Conservation (phyloP, 2,329 filamentous ascomycete genomes). For the Dactylellina drechsleri region DNA sequence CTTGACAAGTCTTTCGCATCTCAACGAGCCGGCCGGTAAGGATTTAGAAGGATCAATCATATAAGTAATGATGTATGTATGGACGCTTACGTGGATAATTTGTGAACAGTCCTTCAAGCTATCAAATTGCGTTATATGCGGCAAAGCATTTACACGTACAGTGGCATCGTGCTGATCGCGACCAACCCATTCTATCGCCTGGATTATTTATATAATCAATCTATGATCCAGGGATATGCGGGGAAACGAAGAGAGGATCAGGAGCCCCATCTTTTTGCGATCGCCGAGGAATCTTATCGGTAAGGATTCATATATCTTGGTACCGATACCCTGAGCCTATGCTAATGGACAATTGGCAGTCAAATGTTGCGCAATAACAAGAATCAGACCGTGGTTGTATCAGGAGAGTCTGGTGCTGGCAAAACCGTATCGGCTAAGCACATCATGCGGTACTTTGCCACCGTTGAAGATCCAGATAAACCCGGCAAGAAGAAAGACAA, state of each 20-base stretch:
- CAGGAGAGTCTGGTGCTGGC: slow-evolving; percentile 96
- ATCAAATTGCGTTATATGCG: slow-evolving; percentile 97
- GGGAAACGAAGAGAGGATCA: slow-evolving; percentile 96
- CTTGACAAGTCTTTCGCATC: slow-evolving; percentile 93
- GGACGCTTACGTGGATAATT: slow-evolving; percentile 53
- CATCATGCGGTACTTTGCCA: slow-evolving; percentile 99
- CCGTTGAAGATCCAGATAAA: slow-evolving; percentile 90
- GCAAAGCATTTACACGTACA: slow-evolving; percentile 99
- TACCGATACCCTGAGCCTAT: not conserved
- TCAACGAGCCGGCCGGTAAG: slow-evolving; percentile 96
- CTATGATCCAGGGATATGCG: slow-evolving; percentile 99
- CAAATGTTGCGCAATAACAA: slow-evolving; percentile 96
- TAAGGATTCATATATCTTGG: slow-evolving; percentile 64
- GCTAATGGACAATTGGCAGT: slow-evolving; percentile 63
- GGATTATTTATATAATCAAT: slow-evolving; percentile 96
- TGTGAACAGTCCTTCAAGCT: slow-evolving; percentile 82
- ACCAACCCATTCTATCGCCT: slow-evolving; percentile 98
- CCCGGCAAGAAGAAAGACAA: slow-evolving; percentile 73
- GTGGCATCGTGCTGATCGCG: slow-evolving; percentile 96
- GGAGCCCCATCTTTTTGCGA: slow-evolving; percentile 96
- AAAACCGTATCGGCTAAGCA: slow-evolving; percentile 99
- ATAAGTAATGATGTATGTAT: not conserved
- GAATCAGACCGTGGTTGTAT: slow-evolving; percentile 99
- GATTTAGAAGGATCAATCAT: too few species aligned
- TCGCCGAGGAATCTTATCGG: slow-evolving; percentile 98